Evolutionary conservation across 2,329 filamentous ascomycete species (phyloP).

Genomic region (Penicillium verrucosum): DNA sequence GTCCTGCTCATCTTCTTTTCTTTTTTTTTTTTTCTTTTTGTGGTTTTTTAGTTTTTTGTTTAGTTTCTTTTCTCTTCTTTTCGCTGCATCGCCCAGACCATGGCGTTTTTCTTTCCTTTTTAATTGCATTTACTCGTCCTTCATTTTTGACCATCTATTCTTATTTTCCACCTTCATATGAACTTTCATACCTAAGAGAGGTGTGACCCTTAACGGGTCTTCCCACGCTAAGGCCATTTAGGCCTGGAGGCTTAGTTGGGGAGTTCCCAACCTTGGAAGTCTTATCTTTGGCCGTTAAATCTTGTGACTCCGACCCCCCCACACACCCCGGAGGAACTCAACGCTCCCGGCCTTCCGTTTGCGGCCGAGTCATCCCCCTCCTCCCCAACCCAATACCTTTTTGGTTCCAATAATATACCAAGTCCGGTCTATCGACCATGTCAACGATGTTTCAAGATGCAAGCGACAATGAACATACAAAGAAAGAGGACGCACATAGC

Average conservation of each 20-base stretch:
- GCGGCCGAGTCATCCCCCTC: conserved; percentile 2
- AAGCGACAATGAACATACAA: conserved; percentile 8
- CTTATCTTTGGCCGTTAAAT: conserved; percentile 3
- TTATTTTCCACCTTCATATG: not conserved
- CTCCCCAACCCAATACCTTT: not conserved
- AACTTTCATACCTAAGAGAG: conserved; percentile 4
- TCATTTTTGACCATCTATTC: not conserved
- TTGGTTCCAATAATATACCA: not conserved
- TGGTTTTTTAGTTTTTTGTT: not conserved
- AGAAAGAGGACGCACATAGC: not conserved
- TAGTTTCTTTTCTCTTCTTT: not conserved
- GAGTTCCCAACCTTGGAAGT: not conserved
- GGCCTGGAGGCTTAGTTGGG: not conserved
- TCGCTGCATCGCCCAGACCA: conserved; percentile 3
- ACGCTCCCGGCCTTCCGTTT: conserved; percentile 3
- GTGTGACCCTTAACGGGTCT: conserved; percentile 22
- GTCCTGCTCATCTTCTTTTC: not conserved
- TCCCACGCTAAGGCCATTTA: conserved; percentile 18
- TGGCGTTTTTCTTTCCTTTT: not conserved
- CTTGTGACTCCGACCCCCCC: conserved; percentile 4
- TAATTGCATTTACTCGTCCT: not conserved
- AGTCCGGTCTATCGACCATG: conserved; percentile 3
- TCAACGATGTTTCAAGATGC: conserved; percentile 13
- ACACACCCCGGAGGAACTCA: not conserved
- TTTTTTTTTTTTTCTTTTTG: not conserved